Evolutionary conservation across 2,329 filamentous ascomycete species (phyloP), one percentile per base, ranked within the genome.

Genomic region (Dothistroma pini): DNA sequence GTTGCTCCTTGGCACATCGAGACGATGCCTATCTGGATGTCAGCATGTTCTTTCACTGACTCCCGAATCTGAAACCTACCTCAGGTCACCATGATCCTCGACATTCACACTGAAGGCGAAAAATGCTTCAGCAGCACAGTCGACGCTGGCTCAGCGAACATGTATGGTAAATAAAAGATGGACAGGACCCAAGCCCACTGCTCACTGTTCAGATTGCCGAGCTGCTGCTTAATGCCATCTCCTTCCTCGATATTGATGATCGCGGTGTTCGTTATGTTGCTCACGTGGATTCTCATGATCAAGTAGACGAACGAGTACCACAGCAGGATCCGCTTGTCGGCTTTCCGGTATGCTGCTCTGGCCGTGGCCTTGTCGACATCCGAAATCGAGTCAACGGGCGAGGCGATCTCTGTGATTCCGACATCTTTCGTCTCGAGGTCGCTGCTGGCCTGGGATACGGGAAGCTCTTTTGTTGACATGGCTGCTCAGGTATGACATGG

Each of bases 161-260:
- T 71, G 57, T 75, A 73, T 2, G 72, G 73, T 41, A 74, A 75
- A 65, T 70, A 75, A 63, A 75, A 74, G 51, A 73, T 71, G 35
- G 65, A 68, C 44, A 75, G 57, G 10, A 69, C 67, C 71, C 70
- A 74, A 3, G 72, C 72, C 72, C 71, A 74, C 63, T 75, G 69
- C 22, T 64, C 60, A 12, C 65, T 69, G 5, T 68, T 68, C 10
- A 75, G 65, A 25, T 69, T 68, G 1, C 74, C 72, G 5, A 75
- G 69, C 57, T 75, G 71, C 25, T 67, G 63, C 54, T 69, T 70
- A 59, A 75, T 75, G 7, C 68, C 72, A 34, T 66, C 67, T 7
- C 72, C 72, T 52, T 70, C 60, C 57, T 74, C 72, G 16, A 74
- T 60, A 55, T 75, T 74, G 62, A 75, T 71, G 56, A 75, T 75